These are phyloP conservation scores for Pleurotus ostreatus DNA, from an alignment of 768 basidiomycete species.

Conservation along the genomic window DNA sequence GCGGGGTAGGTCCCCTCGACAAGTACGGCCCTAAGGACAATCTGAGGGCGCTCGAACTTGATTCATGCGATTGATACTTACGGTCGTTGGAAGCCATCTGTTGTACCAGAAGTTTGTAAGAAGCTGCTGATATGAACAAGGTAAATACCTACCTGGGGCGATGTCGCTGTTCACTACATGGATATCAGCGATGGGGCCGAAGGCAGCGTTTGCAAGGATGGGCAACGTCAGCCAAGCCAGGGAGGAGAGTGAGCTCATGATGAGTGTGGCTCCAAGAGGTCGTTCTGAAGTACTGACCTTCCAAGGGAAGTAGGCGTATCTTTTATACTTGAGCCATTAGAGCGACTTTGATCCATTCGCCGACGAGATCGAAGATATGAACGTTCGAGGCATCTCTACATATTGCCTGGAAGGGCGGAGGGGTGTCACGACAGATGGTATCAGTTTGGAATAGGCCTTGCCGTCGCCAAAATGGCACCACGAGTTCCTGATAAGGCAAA, in stretches of 20 bases:
- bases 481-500: no score
- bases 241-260: not conserved
- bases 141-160: not conserved
- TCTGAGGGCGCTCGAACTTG: not conserved
- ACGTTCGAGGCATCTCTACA: no score
- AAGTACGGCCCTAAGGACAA: not conserved
- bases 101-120: not conserved
- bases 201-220: not conserved
- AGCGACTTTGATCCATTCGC: no score
- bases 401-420: no score
- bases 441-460: no score
- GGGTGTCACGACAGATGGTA: no score
- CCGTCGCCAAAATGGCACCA: no score
- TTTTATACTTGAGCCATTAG: no score
- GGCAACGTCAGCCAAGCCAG: not conserved
- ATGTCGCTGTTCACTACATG: conserved; percentile 1
- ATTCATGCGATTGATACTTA: not conserved
- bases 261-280: not conserved
- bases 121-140: not conserved
- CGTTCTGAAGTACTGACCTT: no score
- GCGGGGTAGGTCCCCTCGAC: conserved; percentile 5
- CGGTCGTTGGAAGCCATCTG: not conserved
- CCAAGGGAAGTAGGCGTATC: no score
- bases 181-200: conserved; percentile 6
- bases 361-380: no score